Conservation (phyloP, 108 stramenopile genomes). For the Phaeodactylum tricornutum region DNA sequence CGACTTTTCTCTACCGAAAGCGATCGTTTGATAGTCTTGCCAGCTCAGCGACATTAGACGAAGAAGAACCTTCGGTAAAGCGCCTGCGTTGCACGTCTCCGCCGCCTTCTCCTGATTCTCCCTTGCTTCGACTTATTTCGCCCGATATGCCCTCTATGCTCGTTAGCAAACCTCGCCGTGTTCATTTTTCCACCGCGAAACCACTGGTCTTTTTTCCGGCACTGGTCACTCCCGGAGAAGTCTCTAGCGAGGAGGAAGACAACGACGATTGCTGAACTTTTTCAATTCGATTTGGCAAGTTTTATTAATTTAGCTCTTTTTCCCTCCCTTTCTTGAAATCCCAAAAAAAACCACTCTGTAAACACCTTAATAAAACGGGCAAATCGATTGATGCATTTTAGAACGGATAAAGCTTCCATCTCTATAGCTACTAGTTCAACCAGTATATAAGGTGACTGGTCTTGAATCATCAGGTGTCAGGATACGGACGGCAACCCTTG, state of each 20-base stretch:
- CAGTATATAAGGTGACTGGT: no score
- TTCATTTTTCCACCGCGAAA: conserved; percentile 25
- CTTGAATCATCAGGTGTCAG: no score
- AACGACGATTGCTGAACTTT: neutral
- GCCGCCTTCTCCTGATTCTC: conserved; percentile 15
- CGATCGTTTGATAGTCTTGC: conserved; percentile 34
- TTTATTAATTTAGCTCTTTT: neutral
- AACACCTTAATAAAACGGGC: no score
- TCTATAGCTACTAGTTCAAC: no score
- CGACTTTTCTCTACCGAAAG: conserved; percentile 25
- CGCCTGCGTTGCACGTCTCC: conserved; percentile 25
- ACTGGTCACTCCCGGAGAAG: conserved; percentile 28
- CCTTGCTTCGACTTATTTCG: conserved; percentile 25
- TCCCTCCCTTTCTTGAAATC: neutral
- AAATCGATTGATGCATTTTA: no score
- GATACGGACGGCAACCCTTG: no score
- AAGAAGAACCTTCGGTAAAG: conserved; percentile 11
- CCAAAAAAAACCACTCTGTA: neutral
- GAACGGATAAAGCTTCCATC: no score
- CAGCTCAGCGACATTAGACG: conserved; percentile 11
- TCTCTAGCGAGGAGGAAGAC: conserved; percentile 25
- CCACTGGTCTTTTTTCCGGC: conserved; percentile 29
- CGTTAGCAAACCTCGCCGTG: conserved; percentile 15
- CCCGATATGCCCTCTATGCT: conserved; percentile 18
- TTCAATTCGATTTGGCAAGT: neutral